Percentiles rank a stretch among this genome's conserved stretches.
These are phyloP conservation scores for Dendrostoma leiphaemia DNA, from an alignment of 2,329 filamentous ascomycete genomes.

Conservation along the genomic window DNA sequence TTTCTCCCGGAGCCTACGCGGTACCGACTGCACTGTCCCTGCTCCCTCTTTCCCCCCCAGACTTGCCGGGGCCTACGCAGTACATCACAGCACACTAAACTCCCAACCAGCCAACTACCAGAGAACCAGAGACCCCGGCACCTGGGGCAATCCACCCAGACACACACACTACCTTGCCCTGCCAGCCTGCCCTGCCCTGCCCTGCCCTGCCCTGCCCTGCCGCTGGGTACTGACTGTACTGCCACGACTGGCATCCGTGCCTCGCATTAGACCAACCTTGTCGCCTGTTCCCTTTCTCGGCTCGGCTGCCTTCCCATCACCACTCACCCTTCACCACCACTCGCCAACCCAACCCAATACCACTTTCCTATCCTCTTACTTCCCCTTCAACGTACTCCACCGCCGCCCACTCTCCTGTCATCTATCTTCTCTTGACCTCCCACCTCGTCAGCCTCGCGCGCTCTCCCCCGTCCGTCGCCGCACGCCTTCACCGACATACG, in stretches of 20 bases:
- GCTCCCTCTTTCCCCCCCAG: background rate
- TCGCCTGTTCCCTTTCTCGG: background rate
- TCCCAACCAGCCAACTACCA: too few species aligned
- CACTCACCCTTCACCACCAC: background rate
- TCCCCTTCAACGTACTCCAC: background rate
- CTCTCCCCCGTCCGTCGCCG: slow-evolving; percentile 5
- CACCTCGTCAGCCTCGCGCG: background rate
- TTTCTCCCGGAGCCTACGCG: too few species aligned
- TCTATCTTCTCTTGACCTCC: slow-evolving; percentile 2
- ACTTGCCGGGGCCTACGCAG: too few species aligned
- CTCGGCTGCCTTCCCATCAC: background rate
- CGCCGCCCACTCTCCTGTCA: background rate
- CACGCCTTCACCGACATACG: slow-evolving; percentile 13
- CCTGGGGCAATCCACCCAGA: background rate
- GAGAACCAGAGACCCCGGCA: background rate
- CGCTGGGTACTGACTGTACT: background rate
- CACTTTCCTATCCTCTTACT: slow-evolving; percentile 5
- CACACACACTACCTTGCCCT: background rate
- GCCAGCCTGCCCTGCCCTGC: background rate
- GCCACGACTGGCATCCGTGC: background rate
- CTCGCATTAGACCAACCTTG: background rate
- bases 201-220: background rate
- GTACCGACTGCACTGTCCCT: background rate
- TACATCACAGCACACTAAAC: too few species aligned
- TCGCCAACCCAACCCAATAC: background rate